Percentiles rank a stretch among this genome's conserved stretches.
Conservation (phyloP, 2,329 filamentous ascomycete genomes). For the Pseudopithomyces chartarum region DNA sequence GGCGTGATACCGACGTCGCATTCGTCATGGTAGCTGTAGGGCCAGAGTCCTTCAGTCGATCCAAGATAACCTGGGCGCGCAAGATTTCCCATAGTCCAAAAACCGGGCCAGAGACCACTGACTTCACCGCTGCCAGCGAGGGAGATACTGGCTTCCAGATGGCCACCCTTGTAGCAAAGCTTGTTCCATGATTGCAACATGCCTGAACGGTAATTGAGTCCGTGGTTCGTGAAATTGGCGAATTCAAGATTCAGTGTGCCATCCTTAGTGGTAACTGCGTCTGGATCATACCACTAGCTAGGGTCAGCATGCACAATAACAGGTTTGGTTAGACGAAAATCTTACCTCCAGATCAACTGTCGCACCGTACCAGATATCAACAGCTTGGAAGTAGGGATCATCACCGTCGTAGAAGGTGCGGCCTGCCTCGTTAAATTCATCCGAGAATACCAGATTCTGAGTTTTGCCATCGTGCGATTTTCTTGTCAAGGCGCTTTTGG, state of each 20-base stretch:
- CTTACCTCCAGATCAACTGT: constrained; percentile 69
- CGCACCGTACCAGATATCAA: constrained; percentile 75
- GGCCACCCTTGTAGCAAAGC: constrained; percentile 73
- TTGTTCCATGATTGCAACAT: constrained; percentile 79
- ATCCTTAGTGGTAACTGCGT: constrained; percentile 66
- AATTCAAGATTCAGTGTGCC: constrained; percentile 69
- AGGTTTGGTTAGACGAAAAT: neutral
- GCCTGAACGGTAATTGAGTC: constrained; percentile 70
- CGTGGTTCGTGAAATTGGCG: constrained; percentile 68
- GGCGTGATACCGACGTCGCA: constrained; percentile 74
- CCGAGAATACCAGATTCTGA: constrained; percentile 71
- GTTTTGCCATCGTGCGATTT: constrained; percentile 64
- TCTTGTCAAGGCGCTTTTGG: constrained; percentile 60
- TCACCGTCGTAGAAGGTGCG: constrained; percentile 74
- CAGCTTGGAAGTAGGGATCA: constrained; percentile 70
- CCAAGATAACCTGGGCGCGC: constrained; percentile 71
- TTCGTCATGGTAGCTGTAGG: constrained; percentile 71
- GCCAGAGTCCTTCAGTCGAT: constrained; percentile 75
- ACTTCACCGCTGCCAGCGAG: constrained; percentile 69
- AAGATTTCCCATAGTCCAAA: constrained; percentile 77
- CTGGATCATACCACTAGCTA: constrained; percentile 70
- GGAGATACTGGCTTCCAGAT: constrained; percentile 72
- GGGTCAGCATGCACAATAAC: constrained; percentile 6
- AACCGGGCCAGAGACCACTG: constrained; percentile 75
- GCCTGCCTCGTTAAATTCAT: constrained; percentile 71